Conservation (phyloP, 106 monocot genomes). For the Dactylorhiza incarnata region DNA sequence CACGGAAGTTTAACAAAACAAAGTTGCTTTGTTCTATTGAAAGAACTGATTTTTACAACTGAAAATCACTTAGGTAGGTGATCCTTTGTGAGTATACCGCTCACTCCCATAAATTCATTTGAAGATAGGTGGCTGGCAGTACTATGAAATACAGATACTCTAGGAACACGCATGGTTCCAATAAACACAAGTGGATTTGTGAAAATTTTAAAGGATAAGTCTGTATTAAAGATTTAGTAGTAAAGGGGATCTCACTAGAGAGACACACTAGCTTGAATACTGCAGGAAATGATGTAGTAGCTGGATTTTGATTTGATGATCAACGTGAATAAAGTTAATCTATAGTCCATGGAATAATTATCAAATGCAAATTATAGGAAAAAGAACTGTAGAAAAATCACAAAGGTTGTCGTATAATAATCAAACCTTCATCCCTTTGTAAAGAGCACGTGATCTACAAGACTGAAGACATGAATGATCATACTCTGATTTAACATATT, state of each 20-base stretch:
- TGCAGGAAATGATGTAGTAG: background rate
- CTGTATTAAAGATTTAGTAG: background rate
- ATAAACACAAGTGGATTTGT: background rate
- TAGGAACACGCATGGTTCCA: background rate
- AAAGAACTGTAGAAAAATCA: background rate
- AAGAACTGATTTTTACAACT: background rate
- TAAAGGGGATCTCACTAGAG: background rate
- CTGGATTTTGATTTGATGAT: background rate
- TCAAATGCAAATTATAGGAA: background rate
- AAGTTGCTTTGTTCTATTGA: background rate
- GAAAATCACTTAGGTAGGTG: background rate
- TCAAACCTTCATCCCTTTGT: conserved; percentile 96
- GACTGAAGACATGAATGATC: conserved; percentile 88
- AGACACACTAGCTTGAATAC: background rate
- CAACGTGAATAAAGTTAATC: background rate
- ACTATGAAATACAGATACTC: background rate
- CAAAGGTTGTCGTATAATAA: background rate
- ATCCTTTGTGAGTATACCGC: background rate
- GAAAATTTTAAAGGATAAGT: background rate
- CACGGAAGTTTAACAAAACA: background rate
- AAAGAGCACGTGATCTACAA: conserved; percentile 93
- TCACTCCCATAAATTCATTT: background rate
- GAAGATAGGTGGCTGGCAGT: background rate
- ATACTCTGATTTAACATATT: conserved; percentile 92
- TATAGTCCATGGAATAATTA: background rate